These are phyloP conservation scores for Leptodermis oblonga DNA, from an alignment of 257 asterid species.

Conservation along the genomic window DNA sequence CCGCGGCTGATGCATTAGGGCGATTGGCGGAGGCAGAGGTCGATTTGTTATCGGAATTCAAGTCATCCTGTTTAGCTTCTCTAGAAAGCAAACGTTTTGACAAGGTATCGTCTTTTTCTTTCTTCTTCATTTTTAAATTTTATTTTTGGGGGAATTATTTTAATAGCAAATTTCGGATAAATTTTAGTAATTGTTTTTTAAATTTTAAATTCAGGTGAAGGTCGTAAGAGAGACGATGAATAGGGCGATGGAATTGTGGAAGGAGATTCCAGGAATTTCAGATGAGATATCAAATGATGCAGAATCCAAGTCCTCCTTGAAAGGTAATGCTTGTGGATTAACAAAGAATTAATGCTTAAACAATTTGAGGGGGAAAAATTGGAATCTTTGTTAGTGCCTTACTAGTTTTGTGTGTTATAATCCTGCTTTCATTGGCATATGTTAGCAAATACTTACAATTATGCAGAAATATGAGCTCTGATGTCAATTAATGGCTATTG, in stretches of 20 bases:
- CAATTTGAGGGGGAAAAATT: not conserved
- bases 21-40: slow-evolving; percentile 46
- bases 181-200: not conserved
- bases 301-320: slow-evolving; percentile 38
- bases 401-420: too few relatives aligned
- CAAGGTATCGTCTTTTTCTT: slow-evolving; percentile 39
- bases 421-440: too few relatives aligned
- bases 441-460: not conserved
- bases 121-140: not conserved
- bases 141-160: not conserved
- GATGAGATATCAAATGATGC: slow-evolving; percentile 32
- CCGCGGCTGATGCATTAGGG: slow-evolving; percentile 78
- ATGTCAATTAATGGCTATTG: not conserved
- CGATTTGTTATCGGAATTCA: slow-evolving; percentile 38
- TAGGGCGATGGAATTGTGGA: slow-evolving; percentile 72
- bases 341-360: not conserved
- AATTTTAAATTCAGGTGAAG: slow-evolving; percentile 53
- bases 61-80: slow-evolving; percentile 46
- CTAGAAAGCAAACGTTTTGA: slow-evolving; percentile 68
- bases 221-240: slow-evolving; percentile 84
- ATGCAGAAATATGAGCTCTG: not conserved
- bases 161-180: not conserved
- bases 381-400: not conserved
- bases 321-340: slow-evolving; percentile 36
- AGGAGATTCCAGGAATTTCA: slow-evolving; percentile 35